These are phyloP conservation scores for Tephrocybe sp. DNA, from an alignment of 768 basidiomycete species.

Conservation along the genomic window DNA sequence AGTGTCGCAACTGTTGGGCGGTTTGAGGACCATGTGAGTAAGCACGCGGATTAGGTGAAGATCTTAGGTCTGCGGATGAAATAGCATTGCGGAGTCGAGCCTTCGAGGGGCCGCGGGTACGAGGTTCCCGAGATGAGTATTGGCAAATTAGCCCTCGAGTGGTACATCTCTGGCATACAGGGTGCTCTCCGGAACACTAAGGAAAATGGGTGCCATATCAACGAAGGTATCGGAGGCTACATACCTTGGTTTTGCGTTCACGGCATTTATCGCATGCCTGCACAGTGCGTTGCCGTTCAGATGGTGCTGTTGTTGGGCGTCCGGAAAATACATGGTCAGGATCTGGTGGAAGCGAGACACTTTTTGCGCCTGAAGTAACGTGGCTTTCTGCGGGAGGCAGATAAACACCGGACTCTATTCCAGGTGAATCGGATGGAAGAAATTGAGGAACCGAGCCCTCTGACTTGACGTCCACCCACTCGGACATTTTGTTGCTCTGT, in stretches of 20 bases:
- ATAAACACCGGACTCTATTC: constrained; percentile 5
- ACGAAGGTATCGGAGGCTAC: constrained; percentile 1
- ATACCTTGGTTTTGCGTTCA: constrained; percentile 55
- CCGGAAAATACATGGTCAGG: constrained; percentile 12
- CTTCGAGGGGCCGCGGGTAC: constrained; percentile 29
- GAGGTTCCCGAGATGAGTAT: constrained; percentile 40
- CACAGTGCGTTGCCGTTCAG: constrained; percentile 39
- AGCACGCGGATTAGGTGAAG: constrained; percentile 9
- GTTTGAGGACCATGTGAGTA: constrained; percentile 11
- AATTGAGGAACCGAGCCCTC: constrained; percentile 11
- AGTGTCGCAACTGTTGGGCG: constrained; percentile 3
- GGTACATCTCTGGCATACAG: constrained; percentile 49
- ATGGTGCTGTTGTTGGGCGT: constrained; percentile 16
- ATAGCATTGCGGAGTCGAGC: constrained; percentile 26
- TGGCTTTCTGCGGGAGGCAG: constrained; percentile 7
- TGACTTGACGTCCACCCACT: constrained; percentile 12
- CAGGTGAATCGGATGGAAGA: constrained; percentile 7
- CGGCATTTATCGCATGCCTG: constrained; percentile 60
- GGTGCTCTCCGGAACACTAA: constrained; percentile 58
- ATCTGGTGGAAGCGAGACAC: constrained; percentile 14
- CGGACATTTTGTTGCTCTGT: constrained; percentile 10
- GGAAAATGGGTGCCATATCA: background rate
- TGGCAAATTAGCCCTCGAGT: constrained; percentile 48
- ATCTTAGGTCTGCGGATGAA: constrained; percentile 21
- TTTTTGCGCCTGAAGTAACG: constrained; percentile 8